Conservation (phyloP, 2,329 filamentous ascomycete genomes). For the Pestalotiopsis sp. region DNA sequence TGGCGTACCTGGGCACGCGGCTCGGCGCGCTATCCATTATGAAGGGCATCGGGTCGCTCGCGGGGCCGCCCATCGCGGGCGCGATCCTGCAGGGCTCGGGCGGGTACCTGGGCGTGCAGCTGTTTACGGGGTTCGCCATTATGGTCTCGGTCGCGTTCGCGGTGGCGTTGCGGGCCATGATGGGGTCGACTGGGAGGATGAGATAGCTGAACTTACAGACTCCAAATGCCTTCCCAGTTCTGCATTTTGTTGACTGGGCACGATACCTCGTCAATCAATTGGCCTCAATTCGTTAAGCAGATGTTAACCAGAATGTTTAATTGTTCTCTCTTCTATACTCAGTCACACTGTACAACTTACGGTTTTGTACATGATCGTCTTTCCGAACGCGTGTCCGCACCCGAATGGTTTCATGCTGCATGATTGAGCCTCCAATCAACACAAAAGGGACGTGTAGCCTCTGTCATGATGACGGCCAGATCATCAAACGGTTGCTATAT, state of each 20-base stretch:
- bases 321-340: too few relatives aligned
- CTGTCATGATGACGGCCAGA: neutral
- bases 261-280: too few relatives aligned
- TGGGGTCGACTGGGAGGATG: neutral
- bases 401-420: neutral
- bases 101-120: conserved; percentile 8
- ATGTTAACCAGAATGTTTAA: too few relatives aligned
- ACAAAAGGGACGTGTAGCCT: neutral
- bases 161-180: neutral
- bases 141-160: conserved; percentile 6
- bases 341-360: too few relatives aligned
- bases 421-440: neutral
- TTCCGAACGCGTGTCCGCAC: too few relatives aligned
- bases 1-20: conserved; percentile 4
- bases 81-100: conserved; percentile 7
- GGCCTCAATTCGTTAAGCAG: too few relatives aligned
- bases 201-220: neutral
- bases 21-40: conserved; percentile 6
- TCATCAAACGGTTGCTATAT: neutral
- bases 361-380: too few relatives aligned
- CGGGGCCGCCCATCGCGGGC: conserved; percentile 7
- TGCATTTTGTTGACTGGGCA: too few relatives aligned
- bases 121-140: conserved; percentile 11
- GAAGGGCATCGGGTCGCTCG: conserved; percentile 8
- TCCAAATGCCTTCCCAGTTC: too few relatives aligned